A percentile compares a stretch with the other conserved stretches of the same genome.
These are phyloP conservation scores for Cladosporium sp. DNA, from an alignment of 2,329 filamentous ascomycete genomes.

Conservation along the genomic window DNA sequence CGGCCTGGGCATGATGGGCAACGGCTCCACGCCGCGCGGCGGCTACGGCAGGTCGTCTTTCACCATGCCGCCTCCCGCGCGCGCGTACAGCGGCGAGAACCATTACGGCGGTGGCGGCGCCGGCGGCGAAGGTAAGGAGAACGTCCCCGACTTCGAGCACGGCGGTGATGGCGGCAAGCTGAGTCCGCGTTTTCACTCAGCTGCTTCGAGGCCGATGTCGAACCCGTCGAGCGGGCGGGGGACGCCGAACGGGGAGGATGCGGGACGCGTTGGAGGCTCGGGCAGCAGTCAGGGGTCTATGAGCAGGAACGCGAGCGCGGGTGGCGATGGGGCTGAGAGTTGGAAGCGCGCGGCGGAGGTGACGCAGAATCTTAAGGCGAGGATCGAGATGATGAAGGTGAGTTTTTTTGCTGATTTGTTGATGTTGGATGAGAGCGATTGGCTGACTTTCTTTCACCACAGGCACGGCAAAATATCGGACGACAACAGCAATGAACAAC, in stretches of 20 bases:
- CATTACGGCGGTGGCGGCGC: conserved; percentile 7
- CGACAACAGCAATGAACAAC: conserved; percentile 15
- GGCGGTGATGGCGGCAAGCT: neutral
- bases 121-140: conserved; percentile 43
- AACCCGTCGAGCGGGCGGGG: conserved; percentile 1
- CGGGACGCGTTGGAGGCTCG: neutral
- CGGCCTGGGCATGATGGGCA: conserved; percentile 8
- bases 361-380: conserved; percentile 91
- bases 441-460: neutral
- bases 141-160: conserved; percentile 25
- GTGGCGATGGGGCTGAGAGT: conserved; percentile 65
- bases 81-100: conserved; percentile 11
- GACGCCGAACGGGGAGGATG: conserved; percentile 1
- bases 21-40: conserved; percentile 4
- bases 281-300: neutral
- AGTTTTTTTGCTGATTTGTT: conserved; percentile 17
- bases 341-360: conserved; percentile 97
- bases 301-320: conserved; percentile 6
- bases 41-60: conserved; percentile 20
- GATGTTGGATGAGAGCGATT: neutral
- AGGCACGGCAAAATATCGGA: conserved; percentile 24
- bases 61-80: conserved; percentile 16
- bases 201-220: neutral
- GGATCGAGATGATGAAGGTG: conserved; percentile 98
- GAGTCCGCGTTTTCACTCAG: neutral